These are phyloP conservation scores for Triticum urartu DNA, from an alignment of 176 grass and related monocot genomes.

Conservation along the genomic window DNA sequence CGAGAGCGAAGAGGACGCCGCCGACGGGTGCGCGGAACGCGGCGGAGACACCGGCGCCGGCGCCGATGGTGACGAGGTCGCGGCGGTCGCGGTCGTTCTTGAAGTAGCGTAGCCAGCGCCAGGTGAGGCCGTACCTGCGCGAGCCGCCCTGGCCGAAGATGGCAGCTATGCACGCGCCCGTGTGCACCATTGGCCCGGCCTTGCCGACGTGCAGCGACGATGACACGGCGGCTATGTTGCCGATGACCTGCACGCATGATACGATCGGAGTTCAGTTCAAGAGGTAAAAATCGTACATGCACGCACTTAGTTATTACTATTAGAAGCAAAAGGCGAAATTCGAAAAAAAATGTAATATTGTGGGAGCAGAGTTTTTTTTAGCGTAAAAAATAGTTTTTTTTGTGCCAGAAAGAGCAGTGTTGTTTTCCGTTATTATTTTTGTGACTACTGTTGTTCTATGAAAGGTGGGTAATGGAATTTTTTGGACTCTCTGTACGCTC, in stretches of 20 bases:
- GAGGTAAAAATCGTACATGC: too few relatives aligned
- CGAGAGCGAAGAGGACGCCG: slow-evolving; percentile 82
- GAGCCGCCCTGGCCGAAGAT: slow-evolving; percentile 90
- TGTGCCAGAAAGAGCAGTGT: too few relatives aligned
- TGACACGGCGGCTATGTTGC: slow-evolving; percentile 70
- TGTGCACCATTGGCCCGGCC: slow-evolving; percentile 96
- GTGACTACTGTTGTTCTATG: too few relatives aligned
- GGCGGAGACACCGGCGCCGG: slow-evolving; percentile 66
- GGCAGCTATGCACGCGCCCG: slow-evolving; percentile 80
- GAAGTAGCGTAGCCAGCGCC: slow-evolving; percentile 91
- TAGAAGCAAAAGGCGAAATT: too few relatives aligned
- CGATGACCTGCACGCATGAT: slow-evolving; percentile 44
- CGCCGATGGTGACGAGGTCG: slow-evolving; percentile 88
- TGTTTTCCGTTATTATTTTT: too few relatives aligned
- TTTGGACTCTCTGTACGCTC: too few relatives aligned
- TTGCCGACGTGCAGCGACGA: slow-evolving; percentile 93
- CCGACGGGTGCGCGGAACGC: slow-evolving; percentile 89
- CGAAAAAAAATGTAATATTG: too few relatives aligned
- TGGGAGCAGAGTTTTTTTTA: too few relatives aligned
- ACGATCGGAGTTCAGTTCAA: background rate
- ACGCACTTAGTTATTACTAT: too few relatives aligned
- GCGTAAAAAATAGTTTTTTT: too few relatives aligned
- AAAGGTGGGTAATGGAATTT: too few relatives aligned
- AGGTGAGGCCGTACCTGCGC: slow-evolving; percentile 70
- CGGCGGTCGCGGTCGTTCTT: slow-evolving; percentile 92